A percentile compares a stretch with the other conserved stretches of the same genome.
phyloP scores from a whole-genome alignment of 2,329 filamentous ascomycete genomes.

The Trichoderma brevicompactum region DNA sequence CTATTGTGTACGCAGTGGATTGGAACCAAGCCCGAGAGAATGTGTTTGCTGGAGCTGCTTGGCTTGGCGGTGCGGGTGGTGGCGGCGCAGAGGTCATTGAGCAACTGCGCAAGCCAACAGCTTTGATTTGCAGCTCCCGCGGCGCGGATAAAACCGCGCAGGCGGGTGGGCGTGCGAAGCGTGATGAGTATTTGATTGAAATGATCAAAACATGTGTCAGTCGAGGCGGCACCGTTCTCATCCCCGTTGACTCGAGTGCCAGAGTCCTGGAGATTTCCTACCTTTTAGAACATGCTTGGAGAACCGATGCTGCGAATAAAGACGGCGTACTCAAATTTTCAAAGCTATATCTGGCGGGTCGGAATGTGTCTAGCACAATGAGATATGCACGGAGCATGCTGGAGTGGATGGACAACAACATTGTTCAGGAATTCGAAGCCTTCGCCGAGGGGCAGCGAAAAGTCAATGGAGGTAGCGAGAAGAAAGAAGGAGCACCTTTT shows the following conservation, averaged over 20 bases:
- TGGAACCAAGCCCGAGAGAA: slow-evolving; percentile 99
- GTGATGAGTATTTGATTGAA: slow-evolving; percentile 83
- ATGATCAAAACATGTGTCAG: slow-evolving; percentile 79
- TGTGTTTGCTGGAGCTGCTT: slow-evolving; percentile 89
- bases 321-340: slow-evolving; percentile 57
- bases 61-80: slow-evolving; percentile 80
- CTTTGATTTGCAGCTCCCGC: slow-evolving; percentile 87
- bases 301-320: slow-evolving; percentile 61
- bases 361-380: slow-evolving; percentile 85
- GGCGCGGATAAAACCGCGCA: slow-evolving; percentile 74
- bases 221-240: slow-evolving; percentile 86
- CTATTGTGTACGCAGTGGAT: slow-evolving; percentile 95
- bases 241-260: slow-evolving; percentile 95
- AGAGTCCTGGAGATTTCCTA: slow-evolving; percentile 91
- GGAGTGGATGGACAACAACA: slow-evolving; percentile 98
- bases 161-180: slow-evolving; percentile 73
- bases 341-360: slow-evolving; percentile 80
- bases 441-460: slow-evolving; percentile 59
- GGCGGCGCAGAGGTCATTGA: slow-evolving; percentile 91
- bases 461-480: slow-evolving; percentile 52
- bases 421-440: slow-evolving; percentile 88
- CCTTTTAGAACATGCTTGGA: slow-evolving; percentile 90
- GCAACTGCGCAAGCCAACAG: slow-evolving; percentile 89
- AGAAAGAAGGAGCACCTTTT: slow-evolving; percentile 72
- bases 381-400: slow-evolving; percentile 92